Evolutionary conservation across 2,329 filamentous ascomycete species (phyloP).

Genomic region (Cytospora paraplurivora): DNA sequence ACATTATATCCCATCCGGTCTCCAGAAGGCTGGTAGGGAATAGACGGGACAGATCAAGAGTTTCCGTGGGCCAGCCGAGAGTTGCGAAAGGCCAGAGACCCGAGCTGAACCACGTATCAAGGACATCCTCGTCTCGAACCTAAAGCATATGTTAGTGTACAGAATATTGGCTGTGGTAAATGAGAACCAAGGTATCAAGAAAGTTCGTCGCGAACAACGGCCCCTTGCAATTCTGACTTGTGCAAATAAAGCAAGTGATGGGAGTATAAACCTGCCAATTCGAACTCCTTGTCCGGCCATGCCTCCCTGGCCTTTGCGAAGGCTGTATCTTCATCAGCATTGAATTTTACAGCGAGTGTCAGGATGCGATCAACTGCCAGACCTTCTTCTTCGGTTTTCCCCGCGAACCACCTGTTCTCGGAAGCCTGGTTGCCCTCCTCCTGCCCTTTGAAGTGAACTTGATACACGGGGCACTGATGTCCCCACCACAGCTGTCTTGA

Average conservation of each 20-base stretch:
- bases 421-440: slow-evolving; percentile 51
- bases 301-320: slow-evolving; percentile 77
- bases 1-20: slow-evolving; percentile 94
- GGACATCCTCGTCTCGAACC: slow-evolving; percentile 79
- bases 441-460: slow-evolving; percentile 77
- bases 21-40: slow-evolving; percentile 89
- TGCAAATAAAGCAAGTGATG: too few species aligned
- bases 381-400: slow-evolving; percentile 70
- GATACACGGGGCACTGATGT: slow-evolving; percentile 90
- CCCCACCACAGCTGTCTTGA: slow-evolving; percentile 97
- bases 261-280: too few species aligned
- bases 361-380: too few species aligned
- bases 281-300: slow-evolving; percentile 77
- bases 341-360: too few species aligned
- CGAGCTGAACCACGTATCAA: slow-evolving; percentile 96
- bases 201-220: too few species aligned
- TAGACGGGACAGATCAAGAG: slow-evolving; percentile 74
- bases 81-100: slow-evolving; percentile 94
- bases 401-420: slow-evolving; percentile 79
- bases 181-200: too few species aligned
- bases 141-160: slow-evolving; percentile 53
- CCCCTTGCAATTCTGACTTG: too few species aligned
- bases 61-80: slow-evolving; percentile 83
- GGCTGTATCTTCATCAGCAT: slow-evolving; percentile 46
- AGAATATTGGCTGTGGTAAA: too few species aligned